Conservation (phyloP, 2,329 filamentous ascomycete species). For the Pseudogymnoascus verrucosus region DNA sequence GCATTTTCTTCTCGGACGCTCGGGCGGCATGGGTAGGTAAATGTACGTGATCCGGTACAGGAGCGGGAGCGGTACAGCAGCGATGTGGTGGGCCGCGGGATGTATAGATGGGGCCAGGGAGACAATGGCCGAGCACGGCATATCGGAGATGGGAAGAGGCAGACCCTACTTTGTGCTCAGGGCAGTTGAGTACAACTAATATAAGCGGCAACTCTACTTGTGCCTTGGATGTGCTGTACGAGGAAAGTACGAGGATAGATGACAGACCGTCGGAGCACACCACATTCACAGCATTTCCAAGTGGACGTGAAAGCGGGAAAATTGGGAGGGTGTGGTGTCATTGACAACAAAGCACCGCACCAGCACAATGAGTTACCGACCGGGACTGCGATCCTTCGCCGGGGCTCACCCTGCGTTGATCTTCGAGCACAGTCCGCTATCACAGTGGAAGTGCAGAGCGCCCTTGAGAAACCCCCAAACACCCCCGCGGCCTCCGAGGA, state of each 20-base stretch:
- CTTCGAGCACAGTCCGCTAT: background rate
- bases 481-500: background rate
- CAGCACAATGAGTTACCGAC: background rate
- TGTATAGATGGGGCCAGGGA: background rate
- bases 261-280: background rate
- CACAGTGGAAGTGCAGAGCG: background rate
- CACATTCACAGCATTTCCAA: background rate
- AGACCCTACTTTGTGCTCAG: background rate
- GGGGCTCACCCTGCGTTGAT: slow-evolving; percentile 6
- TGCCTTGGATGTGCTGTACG: background rate
- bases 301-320: background rate
- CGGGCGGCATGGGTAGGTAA: background rate
- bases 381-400: background rate
- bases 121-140: background rate
- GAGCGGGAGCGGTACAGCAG: background rate
- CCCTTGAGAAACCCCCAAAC: background rate
- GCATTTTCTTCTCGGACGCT: background rate
- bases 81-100: background rate
- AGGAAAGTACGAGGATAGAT: background rate
- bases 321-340: background rate
- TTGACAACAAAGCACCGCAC: background rate
- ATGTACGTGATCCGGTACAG: background rate
- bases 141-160: background rate
- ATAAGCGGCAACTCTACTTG: background rate
- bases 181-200: background rate